phyloP scores from a whole-genome alignment of 352 stramenopile species.

The Blastocystis sp. region DNA sequence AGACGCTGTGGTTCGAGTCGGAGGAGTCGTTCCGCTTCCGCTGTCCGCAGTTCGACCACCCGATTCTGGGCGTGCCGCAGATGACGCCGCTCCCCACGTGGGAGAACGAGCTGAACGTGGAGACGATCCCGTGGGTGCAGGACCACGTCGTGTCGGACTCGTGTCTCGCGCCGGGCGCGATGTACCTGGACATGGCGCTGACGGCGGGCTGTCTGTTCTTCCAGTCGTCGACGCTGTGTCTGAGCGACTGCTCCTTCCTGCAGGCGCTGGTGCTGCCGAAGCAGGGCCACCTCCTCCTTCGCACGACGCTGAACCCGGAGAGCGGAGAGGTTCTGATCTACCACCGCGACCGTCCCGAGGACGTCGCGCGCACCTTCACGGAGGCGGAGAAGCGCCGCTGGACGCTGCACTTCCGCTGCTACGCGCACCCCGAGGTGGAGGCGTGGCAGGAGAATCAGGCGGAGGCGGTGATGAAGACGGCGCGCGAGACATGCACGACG shows the following conservation, averaged over 20 bases:
- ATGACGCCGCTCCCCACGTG: slow-evolving; percentile 50
- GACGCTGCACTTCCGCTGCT: slow-evolving; percentile 67
- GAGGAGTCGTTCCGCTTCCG: slow-evolving; percentile 67
- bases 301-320: slow-evolving; percentile 53
- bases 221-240: not conserved
- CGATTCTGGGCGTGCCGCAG: slow-evolving; percentile 54
- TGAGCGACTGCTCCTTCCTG: slow-evolving; percentile 63
- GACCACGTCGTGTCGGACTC: slow-evolving; percentile 57
- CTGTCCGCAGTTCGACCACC: slow-evolving; percentile 49
- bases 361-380: slow-evolving; percentile 7
- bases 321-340: slow-evolving; percentile 49
- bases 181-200: slow-evolving; percentile 70
- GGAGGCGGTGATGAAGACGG: not conserved
- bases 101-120: slow-evolving; percentile 62
- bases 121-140: slow-evolving; percentile 36
- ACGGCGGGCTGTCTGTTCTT: slow-evolving; percentile 40
- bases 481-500: not conserved
- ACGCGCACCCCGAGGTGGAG: slow-evolving; percentile 15
- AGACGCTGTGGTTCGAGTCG: slow-evolving; percentile 60
- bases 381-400: slow-evolving; percentile 53
- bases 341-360: slow-evolving; percentile 57
- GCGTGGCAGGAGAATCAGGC: not conserved
- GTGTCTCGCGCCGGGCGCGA: slow-evolving; percentile 55
- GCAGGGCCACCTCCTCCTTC: slow-evolving; percentile 30
- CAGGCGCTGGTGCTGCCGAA: slow-evolving; percentile 62